A percentile compares a stretch with the other conserved stretches of the same genome.
phyloP scores from a whole-genome alignment of 1,284 basidiomycete species.

The Mycena citricolor region DNA sequence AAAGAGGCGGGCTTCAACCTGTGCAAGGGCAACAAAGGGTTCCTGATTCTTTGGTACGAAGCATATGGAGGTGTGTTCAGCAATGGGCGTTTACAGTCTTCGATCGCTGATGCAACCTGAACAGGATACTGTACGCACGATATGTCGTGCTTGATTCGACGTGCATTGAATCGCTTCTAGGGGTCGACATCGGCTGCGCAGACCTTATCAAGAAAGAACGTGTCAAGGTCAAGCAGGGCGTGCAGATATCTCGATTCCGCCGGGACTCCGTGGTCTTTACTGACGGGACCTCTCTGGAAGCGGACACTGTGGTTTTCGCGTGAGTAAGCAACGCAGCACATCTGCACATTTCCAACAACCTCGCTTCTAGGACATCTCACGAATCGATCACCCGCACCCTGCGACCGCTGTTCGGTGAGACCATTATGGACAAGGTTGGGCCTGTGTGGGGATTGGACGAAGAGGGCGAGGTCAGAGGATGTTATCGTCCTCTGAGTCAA shows the following conservation, averaged over 20 bases:
- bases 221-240: slow-evolving; percentile 19
- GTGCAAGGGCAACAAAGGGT: slow-evolving; percentile 30
- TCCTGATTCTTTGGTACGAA: slow-evolving; percentile 27
- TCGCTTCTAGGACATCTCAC: slow-evolving; percentile 31
- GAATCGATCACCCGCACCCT: slow-evolving; percentile 10
- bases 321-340: slow-evolving; percentile 27
- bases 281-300: slow-evolving; percentile 15
- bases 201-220: slow-evolving; percentile 17
- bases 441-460: slow-evolving; percentile 17
- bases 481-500: slow-evolving; percentile 31
- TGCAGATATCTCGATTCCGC: slow-evolving; percentile 7
- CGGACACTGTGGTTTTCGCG: slow-evolving; percentile 16
- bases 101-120: slow-evolving; percentile 29
- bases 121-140: slow-evolving; percentile 32
- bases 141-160: slow-evolving; percentile 18
- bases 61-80: slow-evolving; percentile 30
- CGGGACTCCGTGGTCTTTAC: slow-evolving; percentile 9
- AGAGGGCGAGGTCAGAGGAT: slow-evolving; percentile 17
- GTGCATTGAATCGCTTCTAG: slow-evolving; percentile 21
- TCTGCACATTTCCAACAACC: neutral
- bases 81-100: slow-evolving; percentile 30
- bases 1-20: slow-evolving; percentile 39
- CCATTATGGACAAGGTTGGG: slow-evolving; percentile 23
- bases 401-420: slow-evolving; percentile 16
- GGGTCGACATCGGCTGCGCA: slow-evolving; percentile 27